Conservation (phyloP, 352 stramenopile genomes). For the Bremia lactucae region DNA sequence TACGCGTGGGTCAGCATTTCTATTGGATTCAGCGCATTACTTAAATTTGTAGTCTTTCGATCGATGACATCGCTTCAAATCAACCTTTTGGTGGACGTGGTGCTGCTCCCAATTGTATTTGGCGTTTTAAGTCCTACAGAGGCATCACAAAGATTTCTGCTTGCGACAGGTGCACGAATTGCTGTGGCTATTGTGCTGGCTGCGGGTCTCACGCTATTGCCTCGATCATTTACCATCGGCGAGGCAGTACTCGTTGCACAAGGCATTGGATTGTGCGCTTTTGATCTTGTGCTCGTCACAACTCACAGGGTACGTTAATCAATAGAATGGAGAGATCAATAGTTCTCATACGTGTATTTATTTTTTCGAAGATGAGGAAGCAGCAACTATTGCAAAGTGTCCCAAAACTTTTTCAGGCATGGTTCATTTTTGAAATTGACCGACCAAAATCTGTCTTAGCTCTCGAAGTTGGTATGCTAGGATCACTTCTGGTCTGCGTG, state of each 20-base stretch:
- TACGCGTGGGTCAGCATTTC: slow-evolving; percentile 48
- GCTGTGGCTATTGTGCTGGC: slow-evolving; percentile 26
- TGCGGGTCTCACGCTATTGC: slow-evolving; percentile 31
- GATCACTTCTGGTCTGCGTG: slow-evolving; percentile 36
- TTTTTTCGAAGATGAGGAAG: slow-evolving; percentile 15
- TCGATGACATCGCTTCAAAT: slow-evolving; percentile 26
- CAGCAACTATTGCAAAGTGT: slow-evolving; percentile 11
- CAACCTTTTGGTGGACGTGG: slow-evolving; percentile 28
- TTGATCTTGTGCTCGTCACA: slow-evolving; percentile 44
- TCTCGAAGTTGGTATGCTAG: slow-evolving; percentile 47
- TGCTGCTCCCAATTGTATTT: slow-evolving; percentile 25
- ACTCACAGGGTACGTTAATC: slow-evolving; percentile 23
- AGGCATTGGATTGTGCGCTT: slow-evolving; percentile 32
- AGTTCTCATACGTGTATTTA: too few species aligned
- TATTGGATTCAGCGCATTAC: slow-evolving; percentile 30
- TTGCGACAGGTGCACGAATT: slow-evolving; percentile 26
- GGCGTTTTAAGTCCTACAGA: slow-evolving; percentile 21
- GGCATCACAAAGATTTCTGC: slow-evolving; percentile 19
- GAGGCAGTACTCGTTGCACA: slow-evolving; percentile 62
- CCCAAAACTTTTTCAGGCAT: slow-evolving; percentile 6
- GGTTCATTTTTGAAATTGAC: slow-evolving; percentile 22
- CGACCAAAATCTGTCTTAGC: slow-evolving; percentile 37
- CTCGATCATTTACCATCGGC: slow-evolving; percentile 61
- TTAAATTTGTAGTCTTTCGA: slow-evolving; percentile 33
- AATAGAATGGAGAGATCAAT: too few species aligned